Percentiles rank a stretch among this genome's conserved stretches.
These are phyloP conservation scores for Primulina eburnea DNA, from an alignment of 257 asterid species.

Conservation along the genomic window DNA sequence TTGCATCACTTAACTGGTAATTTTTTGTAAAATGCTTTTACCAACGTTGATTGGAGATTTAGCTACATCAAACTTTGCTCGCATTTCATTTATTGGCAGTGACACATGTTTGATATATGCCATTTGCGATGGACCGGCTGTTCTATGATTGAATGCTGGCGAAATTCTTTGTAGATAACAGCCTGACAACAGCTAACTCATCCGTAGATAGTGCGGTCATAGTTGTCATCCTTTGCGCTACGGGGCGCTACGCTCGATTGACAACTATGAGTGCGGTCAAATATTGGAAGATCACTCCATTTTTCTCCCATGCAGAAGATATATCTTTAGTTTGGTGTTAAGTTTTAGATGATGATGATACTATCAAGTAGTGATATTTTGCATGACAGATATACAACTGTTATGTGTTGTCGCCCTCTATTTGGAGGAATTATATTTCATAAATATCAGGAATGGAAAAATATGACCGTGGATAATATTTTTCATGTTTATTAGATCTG, in stretches of 20 bases:
- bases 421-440: conserved; percentile 6
- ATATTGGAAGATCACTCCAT: neutral
- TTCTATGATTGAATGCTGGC: neutral
- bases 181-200: neutral
- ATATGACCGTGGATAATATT: conserved; percentile 19
- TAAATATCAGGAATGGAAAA: neutral
- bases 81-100: neutral
- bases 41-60: too few relatives aligned
- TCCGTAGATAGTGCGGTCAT: neutral
- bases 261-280: neutral
- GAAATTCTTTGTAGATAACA: neutral
- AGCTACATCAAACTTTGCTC: neutral
- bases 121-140: neutral
- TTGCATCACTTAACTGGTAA: too few relatives aligned
- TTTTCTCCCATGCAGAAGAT: neutral
- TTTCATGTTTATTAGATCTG: conserved; percentile 4
- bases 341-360: neutral
- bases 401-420: conserved; percentile 7
- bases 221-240: too few relatives aligned
- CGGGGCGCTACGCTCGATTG: too few relatives aligned
- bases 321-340: neutral
- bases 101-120: neutral
- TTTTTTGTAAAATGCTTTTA: too few relatives aligned
- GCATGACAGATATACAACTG: conserved; percentile 3
- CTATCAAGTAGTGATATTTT: conserved; percentile 4